Evolutionary conservation across 768 basidiomycete species (phyloP).

Genomic region (Lepiota brunneoincarnata): DNA sequence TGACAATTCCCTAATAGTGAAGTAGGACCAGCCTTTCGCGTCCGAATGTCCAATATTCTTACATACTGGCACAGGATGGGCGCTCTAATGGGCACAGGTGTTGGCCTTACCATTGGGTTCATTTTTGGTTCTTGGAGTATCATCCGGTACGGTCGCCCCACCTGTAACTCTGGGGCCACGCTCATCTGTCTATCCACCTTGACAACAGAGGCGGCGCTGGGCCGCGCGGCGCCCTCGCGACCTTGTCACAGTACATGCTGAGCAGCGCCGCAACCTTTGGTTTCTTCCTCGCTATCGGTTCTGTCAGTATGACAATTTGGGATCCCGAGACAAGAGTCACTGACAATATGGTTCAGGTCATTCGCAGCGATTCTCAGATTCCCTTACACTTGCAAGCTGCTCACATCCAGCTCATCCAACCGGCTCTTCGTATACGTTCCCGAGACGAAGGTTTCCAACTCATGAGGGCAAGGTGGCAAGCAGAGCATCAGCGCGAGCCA

Average conservation of each 20-base stretch:
- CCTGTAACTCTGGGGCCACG: background rate
- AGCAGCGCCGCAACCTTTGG: constrained; percentile 96
- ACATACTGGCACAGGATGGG: constrained; percentile 65
- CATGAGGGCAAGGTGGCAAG: constrained; percentile 76
- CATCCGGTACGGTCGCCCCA: constrained; percentile 58
- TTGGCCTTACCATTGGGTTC: constrained; percentile 96
- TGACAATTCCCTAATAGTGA: constrained; percentile 40
- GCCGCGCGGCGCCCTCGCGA: constrained; percentile 84
- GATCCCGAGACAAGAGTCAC: constrained; percentile 3
- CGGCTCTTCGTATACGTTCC: constrained; percentile 52
- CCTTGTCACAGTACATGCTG: constrained; percentile 97
- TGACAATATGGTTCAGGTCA: constrained; percentile 55
- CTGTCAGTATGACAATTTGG: constrained; percentile 45
- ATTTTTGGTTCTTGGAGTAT: constrained; percentile 95
- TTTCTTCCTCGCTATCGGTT: constrained; percentile 95
- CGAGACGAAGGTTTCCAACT: constrained; percentile 66
- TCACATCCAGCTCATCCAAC: constrained; percentile 53
- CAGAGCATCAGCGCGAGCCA: constrained; percentile 42
- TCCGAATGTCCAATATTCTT: background rate
- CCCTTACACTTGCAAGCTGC: constrained; percentile 63
- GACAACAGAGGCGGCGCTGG: constrained; percentile 78
- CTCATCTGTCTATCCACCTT: constrained; percentile 1
- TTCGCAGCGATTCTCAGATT: constrained; percentile 72
- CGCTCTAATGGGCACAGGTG: constrained; percentile 88
- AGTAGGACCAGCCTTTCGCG: constrained; percentile 36